These are phyloP conservation scores for Blastobotrys malaysiensis DNA, from an alignment of 1,139 yeast species.

Conservation along the genomic window DNA sequence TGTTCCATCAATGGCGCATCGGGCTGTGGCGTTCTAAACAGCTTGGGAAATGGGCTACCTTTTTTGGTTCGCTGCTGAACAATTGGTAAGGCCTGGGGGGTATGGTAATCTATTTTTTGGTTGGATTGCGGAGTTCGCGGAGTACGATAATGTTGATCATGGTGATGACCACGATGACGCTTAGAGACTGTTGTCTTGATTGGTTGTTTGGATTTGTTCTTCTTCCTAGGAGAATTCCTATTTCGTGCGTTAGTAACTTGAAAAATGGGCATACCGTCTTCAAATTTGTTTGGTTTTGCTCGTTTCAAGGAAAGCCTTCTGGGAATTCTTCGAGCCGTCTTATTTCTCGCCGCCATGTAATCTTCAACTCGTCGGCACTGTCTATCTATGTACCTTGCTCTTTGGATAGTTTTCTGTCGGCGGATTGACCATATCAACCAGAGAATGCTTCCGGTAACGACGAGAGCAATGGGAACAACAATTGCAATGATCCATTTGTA, in stretches of 20 bases:
- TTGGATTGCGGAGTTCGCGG: neutral
- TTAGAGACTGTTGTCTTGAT: neutral
- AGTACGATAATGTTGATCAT: no score
- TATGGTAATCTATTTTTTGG: neutral
- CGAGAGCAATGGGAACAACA: slow-evolving; percentile 26
- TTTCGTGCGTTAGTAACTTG: neutral
- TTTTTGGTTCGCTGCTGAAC: neutral
- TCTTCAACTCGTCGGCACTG: neutral
- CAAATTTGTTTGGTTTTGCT: neutral
- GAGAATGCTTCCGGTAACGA: slow-evolving; percentile 10
- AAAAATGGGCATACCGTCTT: neutral
- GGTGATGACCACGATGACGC: no score
- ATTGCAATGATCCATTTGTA: slow-evolving; percentile 25
- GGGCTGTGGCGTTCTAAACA: neutral
- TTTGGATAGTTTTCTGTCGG: neutral
- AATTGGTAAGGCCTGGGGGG: neutral
- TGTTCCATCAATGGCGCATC: neutral
- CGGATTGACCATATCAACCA: slow-evolving; percentile 6
- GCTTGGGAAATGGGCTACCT: neutral
- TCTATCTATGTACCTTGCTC: neutral
- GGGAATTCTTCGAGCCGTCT: neutral
- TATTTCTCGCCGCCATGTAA: neutral
- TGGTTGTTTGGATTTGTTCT: neutral
- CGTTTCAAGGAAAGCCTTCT: neutral
- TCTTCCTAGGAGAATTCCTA: neutral